A percentile compares a stretch with the other conserved stretches of the same genome.
Conservation (phyloP, 495 filamentous ascomycete species). For the Trichoderma erinaceum region DNA sequence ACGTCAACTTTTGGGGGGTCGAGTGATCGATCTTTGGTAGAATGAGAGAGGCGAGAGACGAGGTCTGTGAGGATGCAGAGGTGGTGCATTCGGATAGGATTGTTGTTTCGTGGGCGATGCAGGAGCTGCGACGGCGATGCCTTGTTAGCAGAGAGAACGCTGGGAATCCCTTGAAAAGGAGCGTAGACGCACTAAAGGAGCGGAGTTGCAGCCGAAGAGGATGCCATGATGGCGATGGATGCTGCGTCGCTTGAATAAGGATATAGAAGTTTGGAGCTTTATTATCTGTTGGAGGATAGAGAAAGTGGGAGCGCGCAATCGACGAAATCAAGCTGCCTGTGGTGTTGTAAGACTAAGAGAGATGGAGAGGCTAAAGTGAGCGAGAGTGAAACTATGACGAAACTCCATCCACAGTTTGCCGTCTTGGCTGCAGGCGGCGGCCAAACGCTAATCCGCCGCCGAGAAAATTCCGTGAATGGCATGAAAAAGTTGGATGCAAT, state of each 20-base stretch:
- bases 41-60: conserved; percentile 82
- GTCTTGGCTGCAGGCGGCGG: conserved; percentile 4
- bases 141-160: conserved; percentile 20
- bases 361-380: not conserved
- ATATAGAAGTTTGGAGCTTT: not conserved
- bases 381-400: conserved; percentile 10
- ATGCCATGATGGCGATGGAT: conserved; percentile 53
- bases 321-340: not conserved
- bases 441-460: conserved; percentile 10
- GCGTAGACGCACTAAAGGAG: conserved; percentile 65
- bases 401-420: conserved; percentile 7
- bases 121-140: conserved; percentile 56
- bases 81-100: conserved; percentile 89
- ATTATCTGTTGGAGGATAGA: not conserved
- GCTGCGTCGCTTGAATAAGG: not conserved
- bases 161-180: not conserved
- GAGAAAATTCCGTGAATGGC: not conserved
- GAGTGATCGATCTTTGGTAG: conserved; percentile 89
- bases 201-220: conserved; percentile 70
- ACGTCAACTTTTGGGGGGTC: conserved; percentile 81
- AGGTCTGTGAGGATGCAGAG: conserved; percentile 67
- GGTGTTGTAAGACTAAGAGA: not conserved
- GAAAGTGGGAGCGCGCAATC: not conserved
- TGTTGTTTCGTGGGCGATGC: conserved; percentile 83
- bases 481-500: not conserved